Evolutionary conservation across 768 basidiomycete genomes (phyloP), one percentile per base, ranked within the genome.

Genomic region (Scleroderma bovista): DNA sequence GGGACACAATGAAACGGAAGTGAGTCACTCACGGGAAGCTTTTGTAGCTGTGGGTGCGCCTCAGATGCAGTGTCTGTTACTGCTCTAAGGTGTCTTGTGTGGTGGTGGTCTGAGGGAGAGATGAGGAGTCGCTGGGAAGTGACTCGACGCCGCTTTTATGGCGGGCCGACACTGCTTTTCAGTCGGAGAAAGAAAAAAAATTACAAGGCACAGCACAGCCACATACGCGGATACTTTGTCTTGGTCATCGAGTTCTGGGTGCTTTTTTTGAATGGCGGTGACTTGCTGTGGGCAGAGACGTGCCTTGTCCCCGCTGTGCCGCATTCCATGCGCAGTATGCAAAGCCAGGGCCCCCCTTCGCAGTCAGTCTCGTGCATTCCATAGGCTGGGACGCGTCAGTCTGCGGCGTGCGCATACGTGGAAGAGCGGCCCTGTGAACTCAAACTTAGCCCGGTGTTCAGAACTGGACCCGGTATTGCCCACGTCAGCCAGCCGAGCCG

Each of bases 71-170:
- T 51, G 6, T 20, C n/a, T n/a, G n/a, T n/a, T n/a, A n/a, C n/a
- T n/a, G n/a, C n/a, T 54, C 64, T 45, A 39, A 32, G 39, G 50
- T 50, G 53, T 22, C 39, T 20, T 19, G 41, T 34, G n/a, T 40
- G 55, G 46, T 67, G 65, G 41, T 43, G 56, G 67, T 20, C 6
- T 50, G 19, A 32, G 43, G 54, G 49, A 44, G 50, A 55, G 48
- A 20, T 15, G 46, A n/a, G 54, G 44, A 33, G 31, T 16, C 38
- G 26, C 2, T 9, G 26, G n/a, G n/a, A n/a, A 48, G 24, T 67
- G 67, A 67, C 65, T 67, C 67, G 62, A 38, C 12, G 39, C 7
- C 13, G 38, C 60, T 67, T 67, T 65, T 68, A 68, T 61, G 45
- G 29, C 20, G 23, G 22, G 40, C 55, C 55, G 55, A 59, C 65